Base-by-base conservation (phyloP, 768 basidiomycete genomes). In the Lactifluus echinatus region DNA sequence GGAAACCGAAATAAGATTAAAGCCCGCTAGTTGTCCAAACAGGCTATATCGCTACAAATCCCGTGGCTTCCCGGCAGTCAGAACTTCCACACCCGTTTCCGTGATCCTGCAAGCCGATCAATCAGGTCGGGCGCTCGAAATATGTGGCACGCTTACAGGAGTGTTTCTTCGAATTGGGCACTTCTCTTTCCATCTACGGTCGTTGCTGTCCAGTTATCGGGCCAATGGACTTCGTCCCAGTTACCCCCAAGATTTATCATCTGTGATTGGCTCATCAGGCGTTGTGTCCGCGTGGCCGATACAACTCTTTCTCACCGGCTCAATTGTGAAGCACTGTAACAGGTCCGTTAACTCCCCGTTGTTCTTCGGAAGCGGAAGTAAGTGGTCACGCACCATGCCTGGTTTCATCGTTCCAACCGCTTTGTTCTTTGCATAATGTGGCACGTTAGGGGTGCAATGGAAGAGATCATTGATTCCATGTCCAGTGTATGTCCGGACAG, bases 111-210 rank as follows among this genome's bases (percentile, higher is more conserved):
- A 50, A 19, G 24, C 17, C 31, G 39, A 33, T 56, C 48, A 74
- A 55, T 59, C 50, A 60, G 46, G 42, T 47, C 26, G 50, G 43
- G 36, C 24, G 46, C 44, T 34, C 36, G 42, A 63, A 42, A 17
- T 23, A 28, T 37, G 47, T 7, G 45, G 17, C 21, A 49, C 37
- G 80, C 92, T 65, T 66, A 94, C 93, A 99, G 71, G 34, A 99
- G 74, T 1, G 95, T 97, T 66, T 99, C 96, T 70, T 99, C 96
- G 67, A 97, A 99, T 67, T 99, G 96, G 1, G 96, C 96, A 59
- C 90, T 93, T 55, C 80, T 76, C 69, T 87, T 88, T 23, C 93
- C 95, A 71, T 97, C 95, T 12, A 79, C 71, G 4, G 96, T 99
- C 21, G 87, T 91, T 1, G 94, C 92, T 2, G 95, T 98, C 95